These are phyloP conservation scores for Podospora sp. DNA, from an alignment of 495 filamentous ascomycete species.

Conservation along the genomic window DNA sequence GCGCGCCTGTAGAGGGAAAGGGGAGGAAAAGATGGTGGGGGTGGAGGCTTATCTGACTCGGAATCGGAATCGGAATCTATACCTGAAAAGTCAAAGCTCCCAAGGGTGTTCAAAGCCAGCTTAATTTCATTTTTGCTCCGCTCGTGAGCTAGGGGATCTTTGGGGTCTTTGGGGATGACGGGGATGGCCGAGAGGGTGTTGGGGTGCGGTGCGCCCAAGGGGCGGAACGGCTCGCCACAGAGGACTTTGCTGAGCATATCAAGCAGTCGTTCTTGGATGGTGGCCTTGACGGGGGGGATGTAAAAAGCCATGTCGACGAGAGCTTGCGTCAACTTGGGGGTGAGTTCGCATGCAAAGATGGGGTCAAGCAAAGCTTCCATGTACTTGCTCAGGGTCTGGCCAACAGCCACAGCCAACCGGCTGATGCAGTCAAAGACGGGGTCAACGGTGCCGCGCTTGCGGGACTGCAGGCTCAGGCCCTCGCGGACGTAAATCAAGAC, in stretches of 20 bases:
- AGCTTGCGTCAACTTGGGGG: constrained; percentile 88
- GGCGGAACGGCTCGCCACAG: constrained; percentile 86
- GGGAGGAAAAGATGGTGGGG: not conserved
- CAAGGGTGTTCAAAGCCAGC: constrained; percentile 86
- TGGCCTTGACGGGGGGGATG: constrained; percentile 89
- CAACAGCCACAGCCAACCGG: constrained; percentile 90
- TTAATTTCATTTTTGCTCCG: constrained; percentile 88
- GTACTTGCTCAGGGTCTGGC: constrained; percentile 95
- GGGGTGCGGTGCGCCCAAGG: constrained; percentile 77
- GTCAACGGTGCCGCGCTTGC: constrained; percentile 75
- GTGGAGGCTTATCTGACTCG: not conserved
- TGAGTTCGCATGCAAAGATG: constrained; percentile 94
- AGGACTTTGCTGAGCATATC: constrained; percentile 94
- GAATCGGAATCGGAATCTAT: constrained; percentile 13
- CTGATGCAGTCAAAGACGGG: constrained; percentile 98
- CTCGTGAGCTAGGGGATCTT: constrained; percentile 68
- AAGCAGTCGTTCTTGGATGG: constrained; percentile 89
- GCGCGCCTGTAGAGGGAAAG: not conserved
- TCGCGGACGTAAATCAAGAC: constrained; percentile 91
- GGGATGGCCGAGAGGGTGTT: constrained; percentile 70
- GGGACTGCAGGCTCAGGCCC: constrained; percentile 76
- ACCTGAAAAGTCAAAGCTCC: constrained; percentile 92
- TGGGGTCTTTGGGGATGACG: constrained; percentile 82
- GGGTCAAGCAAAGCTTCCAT: constrained; percentile 95
- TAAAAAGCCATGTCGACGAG: constrained; percentile 98